Conservation (phyloP, 495 filamentous ascomycete species). For the Tuber indicum region DNA sequence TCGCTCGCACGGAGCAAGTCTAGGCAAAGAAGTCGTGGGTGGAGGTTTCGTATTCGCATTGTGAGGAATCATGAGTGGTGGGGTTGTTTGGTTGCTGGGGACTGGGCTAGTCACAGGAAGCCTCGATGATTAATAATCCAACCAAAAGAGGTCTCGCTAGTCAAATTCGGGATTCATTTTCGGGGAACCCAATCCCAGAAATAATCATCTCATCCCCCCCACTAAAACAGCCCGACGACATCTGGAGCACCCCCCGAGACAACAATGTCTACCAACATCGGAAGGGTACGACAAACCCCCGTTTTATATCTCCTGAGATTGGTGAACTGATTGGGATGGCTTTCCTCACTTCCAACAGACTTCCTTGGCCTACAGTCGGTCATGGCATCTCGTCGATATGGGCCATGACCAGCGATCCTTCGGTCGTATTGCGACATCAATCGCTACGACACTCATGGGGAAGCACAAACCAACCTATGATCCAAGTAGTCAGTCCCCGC, state of each 20-base stretch:
- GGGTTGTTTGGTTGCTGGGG: neutral
- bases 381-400: conserved; percentile 86
- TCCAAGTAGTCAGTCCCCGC: conserved; percentile 49
- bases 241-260: neutral
- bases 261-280: conserved; percentile 63
- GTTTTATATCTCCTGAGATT: neutral
- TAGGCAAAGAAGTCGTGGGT: neutral
- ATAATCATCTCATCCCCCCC: neutral
- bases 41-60: neutral
- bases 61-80: neutral
- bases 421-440: conserved; percentile 82
- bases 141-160: neutral
- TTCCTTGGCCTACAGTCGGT: conserved; percentile 86
- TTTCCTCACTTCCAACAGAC: conserved; percentile 54
- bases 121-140: conserved; percentile 27
- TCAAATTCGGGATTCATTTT: conserved; percentile 9
- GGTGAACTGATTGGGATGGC: conserved; percentile 7
- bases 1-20: neutral
- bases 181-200: neutral
- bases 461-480: conserved; percentile 99
- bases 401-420: conserved; percentile 61
- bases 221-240: conserved; percentile 13
- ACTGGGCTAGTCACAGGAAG: neutral
- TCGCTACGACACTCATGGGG: conserved; percentile 90
- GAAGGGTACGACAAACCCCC: conserved; percentile 50